Conservation (phyloP, 2,329 filamentous ascomycete species). For the Colletotrichum graminicola region DNA sequence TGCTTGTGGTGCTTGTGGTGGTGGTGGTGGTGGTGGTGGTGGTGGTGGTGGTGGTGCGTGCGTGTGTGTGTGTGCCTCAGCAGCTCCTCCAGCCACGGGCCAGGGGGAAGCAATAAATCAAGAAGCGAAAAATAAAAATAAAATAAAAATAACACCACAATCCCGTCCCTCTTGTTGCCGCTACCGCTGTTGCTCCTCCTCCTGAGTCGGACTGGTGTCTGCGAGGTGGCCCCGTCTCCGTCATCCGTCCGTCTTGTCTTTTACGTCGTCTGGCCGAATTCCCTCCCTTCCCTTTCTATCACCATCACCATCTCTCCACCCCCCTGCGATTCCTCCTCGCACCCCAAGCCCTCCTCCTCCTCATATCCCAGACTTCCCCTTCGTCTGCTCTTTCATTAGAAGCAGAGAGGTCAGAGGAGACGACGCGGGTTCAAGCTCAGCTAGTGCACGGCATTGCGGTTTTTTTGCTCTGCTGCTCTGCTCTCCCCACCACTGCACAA, state of each 20-base stretch:
- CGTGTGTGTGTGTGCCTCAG: slow-evolving; percentile 1
- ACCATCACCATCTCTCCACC: slow-evolving; percentile 43
- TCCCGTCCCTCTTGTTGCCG: not conserved
- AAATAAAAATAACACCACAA: slow-evolving; percentile 17
- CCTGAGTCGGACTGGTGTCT: slow-evolving; percentile 21
- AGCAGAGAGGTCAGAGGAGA: slow-evolving; percentile 42
- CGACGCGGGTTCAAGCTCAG: slow-evolving; percentile 31
- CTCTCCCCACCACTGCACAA: slow-evolving; percentile 22
- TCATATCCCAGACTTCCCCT: slow-evolving; percentile 37
- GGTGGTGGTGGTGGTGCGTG: not conserved
- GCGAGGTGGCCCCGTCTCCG: slow-evolving; percentile 27
- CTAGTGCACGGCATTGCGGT: slow-evolving; percentile 33
- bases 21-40: not conserved
- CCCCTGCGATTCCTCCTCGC: slow-evolving; percentile 36
- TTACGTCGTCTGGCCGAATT: slow-evolving; percentile 38
- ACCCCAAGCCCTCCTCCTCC: slow-evolving; percentile 38
- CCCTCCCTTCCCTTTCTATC: slow-evolving; percentile 40
- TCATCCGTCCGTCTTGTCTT: slow-evolving; percentile 22
- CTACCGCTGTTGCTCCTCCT: not conserved
- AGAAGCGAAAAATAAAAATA: slow-evolving; percentile 7
- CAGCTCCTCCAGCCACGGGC: slow-evolving; percentile 17
- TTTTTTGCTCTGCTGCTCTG: slow-evolving; percentile 25
- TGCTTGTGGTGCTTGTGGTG: not conserved
- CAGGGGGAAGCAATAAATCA: not conserved
- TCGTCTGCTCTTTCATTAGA: slow-evolving; percentile 44